Base-by-base conservation (phyloP, 768 basidiomycete species). In the Pisolithus orientalis region DNA sequence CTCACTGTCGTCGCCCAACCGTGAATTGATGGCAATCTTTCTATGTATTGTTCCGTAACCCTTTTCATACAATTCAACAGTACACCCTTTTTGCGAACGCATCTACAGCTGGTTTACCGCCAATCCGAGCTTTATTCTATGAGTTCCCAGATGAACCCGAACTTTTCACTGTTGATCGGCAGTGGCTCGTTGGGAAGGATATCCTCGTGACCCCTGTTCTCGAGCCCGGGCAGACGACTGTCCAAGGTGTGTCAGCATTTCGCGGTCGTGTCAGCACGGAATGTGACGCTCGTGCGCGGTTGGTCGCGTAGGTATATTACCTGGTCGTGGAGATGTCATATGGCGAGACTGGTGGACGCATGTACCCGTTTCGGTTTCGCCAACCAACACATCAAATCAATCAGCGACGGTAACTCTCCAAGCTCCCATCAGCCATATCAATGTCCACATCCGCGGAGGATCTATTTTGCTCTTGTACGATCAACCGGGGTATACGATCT, bases 261-360 rank as follows among this genome's bases (percentile, higher is more conserved):
- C 4, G 7, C 31, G 10, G 7, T 9, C 43, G 9, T 24, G n/a
- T 42, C 4, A 0, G 25, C 25, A 5, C 16, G 14, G 7, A 38
- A 7, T 43, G 44, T 21, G 39, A 55, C 45, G 9, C 51, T 49
- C 27, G 25, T 11, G 6, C 38, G 11, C 2, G 11, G 14, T 5
- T 9, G 4, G 29, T 50, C 11, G 28, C 9, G 6, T 45, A 85
- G 85, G 80, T 38, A 73, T 84, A 49, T 80, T 87, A 72, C 84
- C 85, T 27, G 84, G 84, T 1, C 69, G 77, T 56, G 80, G 81
- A 25, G 62, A 61, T n/a, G 76, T 79, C 11, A 68, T 75, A 53
- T 88, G 84, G 85, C 77, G 85, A 37, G 85, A 87, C 63, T 87
- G 83, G 83, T 87, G 82, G 65, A 85, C 82, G 0, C 83, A 86